A percentile compares a stretch with the other conserved stretches of the same genome.
phyloP scores from a whole-genome alignment of 139 green algal species.

The Volvox africanus region DNA sequence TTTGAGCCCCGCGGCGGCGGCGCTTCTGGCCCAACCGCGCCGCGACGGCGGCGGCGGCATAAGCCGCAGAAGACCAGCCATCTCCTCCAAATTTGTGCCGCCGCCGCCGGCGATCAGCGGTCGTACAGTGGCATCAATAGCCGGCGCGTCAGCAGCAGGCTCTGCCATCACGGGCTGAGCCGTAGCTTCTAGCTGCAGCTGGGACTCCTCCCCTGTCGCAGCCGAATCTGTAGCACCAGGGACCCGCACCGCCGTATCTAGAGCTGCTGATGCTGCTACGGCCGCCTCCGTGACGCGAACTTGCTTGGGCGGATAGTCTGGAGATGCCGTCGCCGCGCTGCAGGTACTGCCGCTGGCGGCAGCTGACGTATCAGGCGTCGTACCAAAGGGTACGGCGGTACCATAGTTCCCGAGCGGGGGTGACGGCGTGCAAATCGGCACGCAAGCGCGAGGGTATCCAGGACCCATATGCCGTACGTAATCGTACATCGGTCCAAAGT shows the following conservation, averaged over 20 bases:
- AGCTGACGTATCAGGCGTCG: not conserved
- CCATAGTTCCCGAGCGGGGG: not conserved
- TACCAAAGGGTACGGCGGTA: not conserved
- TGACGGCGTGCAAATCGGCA: constrained; percentile 2
- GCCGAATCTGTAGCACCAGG: not conserved
- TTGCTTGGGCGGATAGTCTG: not conserved
- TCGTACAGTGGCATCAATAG: not conserved
- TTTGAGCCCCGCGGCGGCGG: constrained; percentile 26
- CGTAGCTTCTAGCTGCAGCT: not conserved
- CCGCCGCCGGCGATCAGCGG: not conserved
- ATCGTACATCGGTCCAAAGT: constrained; percentile 37
- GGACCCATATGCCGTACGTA: not conserved
- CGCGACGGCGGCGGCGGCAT: constrained; percentile 16
- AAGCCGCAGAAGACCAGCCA: not conserved
- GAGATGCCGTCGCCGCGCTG: too few relatives aligned
- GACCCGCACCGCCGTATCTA: not conserved
- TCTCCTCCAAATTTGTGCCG: not conserved
- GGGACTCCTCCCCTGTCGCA: not conserved
- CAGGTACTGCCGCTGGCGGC: not conserved
- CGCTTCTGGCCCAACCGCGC: not conserved
- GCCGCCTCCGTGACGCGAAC: not conserved
- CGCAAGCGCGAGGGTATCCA: not conserved
- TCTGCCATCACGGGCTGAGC: not conserved
- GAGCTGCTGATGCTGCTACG: not conserved
- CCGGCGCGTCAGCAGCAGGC: not conserved